Conservation (phyloP, 768 basidiomycete species). For the Macrolepiota dolichaula region DNA sequence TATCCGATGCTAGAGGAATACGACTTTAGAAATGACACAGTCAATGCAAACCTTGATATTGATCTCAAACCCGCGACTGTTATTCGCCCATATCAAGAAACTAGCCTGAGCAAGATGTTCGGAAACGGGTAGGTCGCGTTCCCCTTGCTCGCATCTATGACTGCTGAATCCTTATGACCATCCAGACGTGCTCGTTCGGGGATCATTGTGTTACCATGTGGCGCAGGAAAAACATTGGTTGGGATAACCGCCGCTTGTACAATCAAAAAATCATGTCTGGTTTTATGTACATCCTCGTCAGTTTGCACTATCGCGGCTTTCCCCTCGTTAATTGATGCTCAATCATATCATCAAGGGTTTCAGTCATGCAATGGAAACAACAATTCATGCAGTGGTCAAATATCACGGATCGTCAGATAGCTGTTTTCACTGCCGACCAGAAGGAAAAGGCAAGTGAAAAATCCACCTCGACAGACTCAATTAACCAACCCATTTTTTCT, state of each 20-base stretch:
- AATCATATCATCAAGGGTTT: conserved; percentile 47
- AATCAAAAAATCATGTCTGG: conserved; percentile 97
- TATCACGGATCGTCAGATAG: conserved; percentile 93
- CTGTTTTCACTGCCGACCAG: conserved; percentile 95
- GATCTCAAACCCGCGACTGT: conserved; percentile 98
- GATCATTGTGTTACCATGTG: conserved; percentile 97
- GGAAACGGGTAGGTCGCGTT: conserved; percentile 78
- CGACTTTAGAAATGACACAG: conserved; percentile 95
- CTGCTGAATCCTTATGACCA: background rate
- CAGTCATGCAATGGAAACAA: conserved; percentile 98
- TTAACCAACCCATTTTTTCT: conserved; percentile 11
- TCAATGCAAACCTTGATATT: conserved; percentile 96
- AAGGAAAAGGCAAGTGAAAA: conserved; percentile 79
- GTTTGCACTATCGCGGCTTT: conserved; percentile 33
- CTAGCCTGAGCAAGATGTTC: conserved; percentile 98
- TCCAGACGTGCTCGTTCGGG: conserved; percentile 91
- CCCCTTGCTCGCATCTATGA: conserved; percentile 1
- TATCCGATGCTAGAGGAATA: conserved; percentile 99
- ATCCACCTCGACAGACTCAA: background rate
- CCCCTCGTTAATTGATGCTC: conserved; percentile 9
- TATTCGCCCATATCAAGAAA: conserved; percentile 98
- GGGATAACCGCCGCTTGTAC: conserved; percentile 99
- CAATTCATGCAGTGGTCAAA: conserved; percentile 99
- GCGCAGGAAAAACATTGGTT: conserved; percentile 97
- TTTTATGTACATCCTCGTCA: conserved; percentile 96